Evolutionary conservation across 2,329 filamentous ascomycete species (phyloP).

Genomic region (Calonectria montana): DNA sequence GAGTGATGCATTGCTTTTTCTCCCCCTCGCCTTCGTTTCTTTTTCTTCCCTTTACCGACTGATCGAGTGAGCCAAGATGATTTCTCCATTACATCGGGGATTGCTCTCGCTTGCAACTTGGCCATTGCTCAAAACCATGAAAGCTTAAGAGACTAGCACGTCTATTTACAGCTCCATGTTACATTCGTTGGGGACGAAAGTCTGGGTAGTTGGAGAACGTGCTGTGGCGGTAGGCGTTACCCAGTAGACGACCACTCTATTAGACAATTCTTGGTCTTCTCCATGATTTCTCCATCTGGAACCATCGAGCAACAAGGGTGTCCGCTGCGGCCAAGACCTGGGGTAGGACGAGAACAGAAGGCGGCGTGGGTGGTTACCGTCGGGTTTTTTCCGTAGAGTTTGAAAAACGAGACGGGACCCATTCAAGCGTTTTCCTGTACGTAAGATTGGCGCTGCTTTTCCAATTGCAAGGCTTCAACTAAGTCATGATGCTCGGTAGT

Average conservation of each 20-base stretch:
- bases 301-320: constrained; percentile 15
- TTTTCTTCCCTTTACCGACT: not conserved
- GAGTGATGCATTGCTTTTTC: not conserved
- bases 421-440: constrained; percentile 2
- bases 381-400: constrained; percentile 6
- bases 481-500: not conserved
- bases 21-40: not conserved
- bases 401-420: not conserved
- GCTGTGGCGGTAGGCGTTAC: not conserved
- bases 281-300: constrained; percentile 20
- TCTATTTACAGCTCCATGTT: constrained; percentile 4
- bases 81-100: constrained; percentile 34
- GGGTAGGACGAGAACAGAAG: constrained; percentile 31
- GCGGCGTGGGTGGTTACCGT: constrained; percentile 1
- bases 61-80: not conserved
- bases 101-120: constrained; percentile 36
- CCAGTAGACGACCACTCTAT: not conserved
- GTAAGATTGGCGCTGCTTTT: constrained; percentile 4
- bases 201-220: not conserved
- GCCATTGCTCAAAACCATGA: constrained; percentile 34
- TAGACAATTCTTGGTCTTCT: not conserved
- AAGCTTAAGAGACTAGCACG: constrained; percentile 22
- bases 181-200: not conserved
- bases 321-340: constrained; percentile 36
- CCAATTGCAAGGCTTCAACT: not conserved